Evolutionary conservation across 2,329 filamentous ascomycete species (phyloP).

Genomic region (Pseudogymnoascus sp.): DNA sequence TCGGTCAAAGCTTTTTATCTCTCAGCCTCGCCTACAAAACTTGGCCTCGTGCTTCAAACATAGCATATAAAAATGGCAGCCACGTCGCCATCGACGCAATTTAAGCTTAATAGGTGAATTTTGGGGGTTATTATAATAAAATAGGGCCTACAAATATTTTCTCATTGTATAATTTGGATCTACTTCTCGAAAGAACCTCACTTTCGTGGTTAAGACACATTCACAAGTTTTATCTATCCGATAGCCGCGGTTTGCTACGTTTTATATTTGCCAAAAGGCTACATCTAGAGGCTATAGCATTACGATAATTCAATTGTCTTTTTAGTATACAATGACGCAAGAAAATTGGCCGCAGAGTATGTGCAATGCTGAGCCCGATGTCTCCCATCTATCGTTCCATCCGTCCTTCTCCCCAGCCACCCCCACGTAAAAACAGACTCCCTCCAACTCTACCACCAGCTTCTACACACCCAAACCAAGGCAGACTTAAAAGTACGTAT

Average conservation of each 20-base stretch:
- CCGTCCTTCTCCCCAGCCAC: background rate
- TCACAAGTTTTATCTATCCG: background rate
- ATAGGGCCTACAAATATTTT: background rate
- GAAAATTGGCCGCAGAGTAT: conserved; percentile 8
- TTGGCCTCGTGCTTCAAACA: background rate
- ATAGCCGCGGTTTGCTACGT: background rate
- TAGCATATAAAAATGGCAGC: background rate
- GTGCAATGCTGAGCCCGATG: conserved; percentile 7
- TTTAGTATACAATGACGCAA: conserved; percentile 10
- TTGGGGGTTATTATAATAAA: background rate
- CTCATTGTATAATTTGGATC: background rate
- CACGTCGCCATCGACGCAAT: background rate
- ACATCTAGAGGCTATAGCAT: conserved; percentile 5
- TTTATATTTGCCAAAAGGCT: background rate
- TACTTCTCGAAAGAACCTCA: background rate
- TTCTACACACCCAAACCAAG: background rate
- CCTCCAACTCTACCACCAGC: background rate
- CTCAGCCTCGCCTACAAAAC: conserved; percentile 4
- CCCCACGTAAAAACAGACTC: background rate
- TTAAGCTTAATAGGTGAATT: background rate
- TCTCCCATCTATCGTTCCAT: conserved; percentile 9
- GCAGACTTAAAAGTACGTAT: background rate
- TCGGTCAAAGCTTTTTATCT: conserved; percentile 11
- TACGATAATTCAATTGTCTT: conserved; percentile 8
- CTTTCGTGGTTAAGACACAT: background rate